Evolutionary conservation across 352 stramenopile species (phyloP).

Genomic region (Globisporangium emineosum): DNA sequence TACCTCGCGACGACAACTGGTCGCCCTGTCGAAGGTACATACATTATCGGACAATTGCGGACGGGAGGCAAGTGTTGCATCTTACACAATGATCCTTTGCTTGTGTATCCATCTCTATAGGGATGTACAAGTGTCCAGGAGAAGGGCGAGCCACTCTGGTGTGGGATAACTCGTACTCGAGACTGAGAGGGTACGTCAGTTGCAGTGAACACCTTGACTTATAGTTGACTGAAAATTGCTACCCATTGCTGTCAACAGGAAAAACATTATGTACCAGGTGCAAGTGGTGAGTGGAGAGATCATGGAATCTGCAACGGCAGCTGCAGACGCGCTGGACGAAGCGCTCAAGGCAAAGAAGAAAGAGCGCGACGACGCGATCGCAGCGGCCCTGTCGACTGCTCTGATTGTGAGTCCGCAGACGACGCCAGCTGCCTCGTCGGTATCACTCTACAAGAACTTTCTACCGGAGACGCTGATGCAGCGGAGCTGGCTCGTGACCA

Average conservation of each 20-base stretch:
- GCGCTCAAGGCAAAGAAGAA: constrained; percentile 51
- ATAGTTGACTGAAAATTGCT: too few relatives aligned
- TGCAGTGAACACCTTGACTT: too few relatives aligned
- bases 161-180: constrained; percentile 85
- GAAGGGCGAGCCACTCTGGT: constrained; percentile 56
- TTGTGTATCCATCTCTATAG: too few relatives aligned
- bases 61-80: neutral
- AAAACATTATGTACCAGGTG: constrained; percentile 74
- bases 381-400: constrained; percentile 26
- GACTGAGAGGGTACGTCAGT: constrained; percentile 50
- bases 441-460: constrained; percentile 34
- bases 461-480: constrained; percentile 48
- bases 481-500: constrained; percentile 63
- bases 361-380: constrained; percentile 33
- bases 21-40: constrained; percentile 51
- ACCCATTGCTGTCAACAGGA: constrained; percentile 37
- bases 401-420: constrained; percentile 33
- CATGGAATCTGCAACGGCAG: constrained; percentile 67
- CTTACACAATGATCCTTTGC: too few relatives aligned
- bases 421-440: constrained; percentile 19
- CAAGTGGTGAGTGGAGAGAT: constrained; percentile 65
- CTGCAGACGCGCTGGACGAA: constrained; percentile 72
- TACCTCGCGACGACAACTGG: constrained; percentile 48
- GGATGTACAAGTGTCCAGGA: constrained; percentile 55
- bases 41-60: too few relatives aligned